Conservation (phyloP, 202 grass and related monocot species). For the Musa balbisiana region DNA sequence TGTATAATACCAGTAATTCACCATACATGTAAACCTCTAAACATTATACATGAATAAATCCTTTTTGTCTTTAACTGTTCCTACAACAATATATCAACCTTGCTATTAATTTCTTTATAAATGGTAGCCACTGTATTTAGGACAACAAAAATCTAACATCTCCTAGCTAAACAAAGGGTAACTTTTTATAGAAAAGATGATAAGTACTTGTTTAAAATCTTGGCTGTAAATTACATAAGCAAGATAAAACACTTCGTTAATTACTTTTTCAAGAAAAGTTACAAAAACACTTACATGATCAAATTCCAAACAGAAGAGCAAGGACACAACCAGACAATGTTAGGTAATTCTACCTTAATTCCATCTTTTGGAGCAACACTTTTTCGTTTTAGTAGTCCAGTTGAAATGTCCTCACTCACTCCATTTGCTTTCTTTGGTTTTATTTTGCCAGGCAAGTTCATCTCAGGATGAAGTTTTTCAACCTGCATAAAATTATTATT, state of each 20-base stretch:
- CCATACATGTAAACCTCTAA: not conserved
- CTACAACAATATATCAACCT: not conserved
- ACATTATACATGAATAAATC: not conserved
- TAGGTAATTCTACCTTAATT: slow-evolving; percentile 39
- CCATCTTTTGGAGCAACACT: slow-evolving; percentile 63
- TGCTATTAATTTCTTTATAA: no score
- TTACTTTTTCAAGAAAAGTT: no score
- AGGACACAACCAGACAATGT: not conserved
- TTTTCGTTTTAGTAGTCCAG: slow-evolving; percentile 75
- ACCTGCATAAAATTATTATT: slow-evolving; percentile 33
- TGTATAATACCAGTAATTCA: not conserved
- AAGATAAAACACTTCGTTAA: no score
- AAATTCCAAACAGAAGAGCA: not conserved
- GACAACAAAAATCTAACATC: no score
- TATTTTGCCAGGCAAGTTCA: slow-evolving; percentile 42
- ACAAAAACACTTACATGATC: not conserved
- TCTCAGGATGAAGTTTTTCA: slow-evolving; percentile 50
- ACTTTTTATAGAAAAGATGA: not conserved
- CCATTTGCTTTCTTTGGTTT: slow-evolving; percentile 44
- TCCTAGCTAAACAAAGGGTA: not conserved
- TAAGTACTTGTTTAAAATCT: not conserved
- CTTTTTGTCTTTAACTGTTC: not conserved
- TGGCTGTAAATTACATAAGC: no score
- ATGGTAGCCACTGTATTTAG: no score
- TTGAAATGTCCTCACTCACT: slow-evolving; percentile 34